These are phyloP conservation scores for Ceratobasidium papillatum DNA, from an alignment of 1,284 basidiomycete genomes.

Conservation along the genomic window DNA sequence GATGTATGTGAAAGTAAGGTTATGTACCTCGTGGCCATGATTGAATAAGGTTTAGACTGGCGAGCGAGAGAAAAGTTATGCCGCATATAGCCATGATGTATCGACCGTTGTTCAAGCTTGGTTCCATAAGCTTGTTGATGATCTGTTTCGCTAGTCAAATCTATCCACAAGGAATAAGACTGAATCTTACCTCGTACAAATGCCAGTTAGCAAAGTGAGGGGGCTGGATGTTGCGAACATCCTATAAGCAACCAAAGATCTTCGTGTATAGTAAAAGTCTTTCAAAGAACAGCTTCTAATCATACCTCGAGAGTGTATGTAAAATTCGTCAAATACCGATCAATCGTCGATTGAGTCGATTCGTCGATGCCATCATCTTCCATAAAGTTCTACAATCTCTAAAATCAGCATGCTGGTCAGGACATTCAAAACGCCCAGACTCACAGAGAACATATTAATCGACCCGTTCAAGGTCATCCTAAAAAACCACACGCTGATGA, in stretches of 20 bases:
- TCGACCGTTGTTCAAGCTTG: conserved; percentile 7
- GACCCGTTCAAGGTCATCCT: background rate
- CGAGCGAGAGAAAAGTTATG: conserved; percentile 16
- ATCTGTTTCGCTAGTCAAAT: background rate
- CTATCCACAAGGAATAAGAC: too few species aligned
- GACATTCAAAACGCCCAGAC: background rate
- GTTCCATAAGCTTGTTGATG: background rate
- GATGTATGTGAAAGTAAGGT: too few species aligned
- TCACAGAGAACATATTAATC: background rate
- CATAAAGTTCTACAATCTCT: conserved; percentile 3
- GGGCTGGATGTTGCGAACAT: background rate
- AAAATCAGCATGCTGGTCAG: too few species aligned
- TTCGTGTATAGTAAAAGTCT: too few species aligned
- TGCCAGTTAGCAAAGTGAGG: background rate
- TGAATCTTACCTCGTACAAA: background rate
- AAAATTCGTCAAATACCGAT: background rate
- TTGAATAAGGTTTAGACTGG: conserved; percentile 24
- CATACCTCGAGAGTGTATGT: conserved; percentile 1
- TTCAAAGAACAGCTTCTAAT: too few species aligned
- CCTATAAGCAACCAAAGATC: too few species aligned
- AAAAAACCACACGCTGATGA: too few species aligned
- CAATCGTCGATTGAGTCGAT: background rate
- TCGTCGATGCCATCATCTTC: conserved; percentile 12
- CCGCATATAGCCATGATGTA: conserved; percentile 22
- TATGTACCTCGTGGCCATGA: conserved; percentile 28